Percentiles rank a stretch among this genome's conserved stretches.
phyloP scores from a whole-genome alignment of 495 filamentous ascomycete genomes.

The Jackrogersella multiformis region DNA sequence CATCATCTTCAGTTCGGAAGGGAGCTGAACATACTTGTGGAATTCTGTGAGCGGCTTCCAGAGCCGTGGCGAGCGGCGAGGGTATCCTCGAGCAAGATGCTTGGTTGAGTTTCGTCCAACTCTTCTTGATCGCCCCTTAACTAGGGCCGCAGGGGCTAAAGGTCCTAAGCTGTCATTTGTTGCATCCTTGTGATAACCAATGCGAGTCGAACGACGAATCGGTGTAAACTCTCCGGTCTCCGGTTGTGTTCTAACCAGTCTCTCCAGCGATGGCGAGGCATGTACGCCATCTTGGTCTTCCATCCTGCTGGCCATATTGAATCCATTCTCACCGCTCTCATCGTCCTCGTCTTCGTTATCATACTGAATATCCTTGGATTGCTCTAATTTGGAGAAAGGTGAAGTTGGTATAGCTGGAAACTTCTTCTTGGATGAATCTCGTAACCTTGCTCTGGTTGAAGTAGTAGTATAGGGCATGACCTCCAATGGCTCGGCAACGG shows the following conservation, averaged over 20 bases:
- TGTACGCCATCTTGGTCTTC: not conserved
- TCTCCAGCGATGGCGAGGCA: slow-evolving; percentile 1
- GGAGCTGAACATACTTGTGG: slow-evolving; percentile 32
- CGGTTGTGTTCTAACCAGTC: not conserved
- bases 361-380: slow-evolving; percentile 17
- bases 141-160: not conserved
- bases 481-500: not conserved
- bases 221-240: slow-evolving; percentile 17
- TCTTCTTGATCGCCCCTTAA: not conserved
- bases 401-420: not conserved
- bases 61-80: slow-evolving; percentile 40
- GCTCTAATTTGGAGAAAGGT: slow-evolving; percentile 18
- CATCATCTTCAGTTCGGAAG: slow-evolving; percentile 41
- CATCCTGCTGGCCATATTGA: not conserved
- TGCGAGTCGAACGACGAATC: slow-evolving; percentile 3
- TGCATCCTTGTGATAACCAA: not conserved
- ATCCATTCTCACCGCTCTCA: not conserved
- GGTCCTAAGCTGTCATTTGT: not conserved
- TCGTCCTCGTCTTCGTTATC: not conserved
- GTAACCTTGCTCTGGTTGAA: slow-evolving; percentile 19
- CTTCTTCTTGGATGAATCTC: slow-evolving; percentile 20
- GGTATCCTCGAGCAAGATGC: not conserved
- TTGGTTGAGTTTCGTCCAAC: not conserved
- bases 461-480: not conserved
- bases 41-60: slow-evolving; percentile 42